Percentiles rank a stretch among this genome's conserved stretches.
These are phyloP conservation scores for Sporodiniella umbellata DNA, from an alignment of 371 early-diverging fungal species.

Conservation along the genomic window DNA sequence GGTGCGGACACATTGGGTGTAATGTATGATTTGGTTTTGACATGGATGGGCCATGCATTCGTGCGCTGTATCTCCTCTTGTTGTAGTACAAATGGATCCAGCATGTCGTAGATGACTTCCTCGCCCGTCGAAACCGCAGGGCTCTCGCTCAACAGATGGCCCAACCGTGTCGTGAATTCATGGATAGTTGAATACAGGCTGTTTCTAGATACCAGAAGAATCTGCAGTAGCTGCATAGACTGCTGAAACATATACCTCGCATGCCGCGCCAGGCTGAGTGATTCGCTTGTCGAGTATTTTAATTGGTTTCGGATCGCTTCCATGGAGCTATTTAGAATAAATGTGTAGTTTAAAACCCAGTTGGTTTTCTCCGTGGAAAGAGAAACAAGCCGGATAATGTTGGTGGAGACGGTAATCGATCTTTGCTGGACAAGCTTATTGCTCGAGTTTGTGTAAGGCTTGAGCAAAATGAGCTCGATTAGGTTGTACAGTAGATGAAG, in stretches of 20 bases:
- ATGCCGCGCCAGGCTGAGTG: constrained; percentile 22
- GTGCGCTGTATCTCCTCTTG: background rate
- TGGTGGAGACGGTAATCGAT: constrained; percentile 11
- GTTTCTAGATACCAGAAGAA: background rate
- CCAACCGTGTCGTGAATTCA: constrained; percentile 15
- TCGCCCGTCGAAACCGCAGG: constrained; percentile 2
- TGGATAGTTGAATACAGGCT: constrained; percentile 13
- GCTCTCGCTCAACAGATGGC: constrained; percentile 10
- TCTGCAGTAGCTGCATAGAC: constrained; percentile 14
- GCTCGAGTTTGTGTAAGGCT: constrained; percentile 19
- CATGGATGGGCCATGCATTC: constrained; percentile 4
- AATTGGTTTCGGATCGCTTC: constrained; percentile 18
- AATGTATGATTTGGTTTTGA: background rate
- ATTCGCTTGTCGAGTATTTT: constrained; percentile 10
- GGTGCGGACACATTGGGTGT: background rate
- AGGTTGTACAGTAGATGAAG: constrained; percentile 28
- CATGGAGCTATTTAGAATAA: constrained; percentile 8
- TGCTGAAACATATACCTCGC: constrained; percentile 39
- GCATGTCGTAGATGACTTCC: constrained; percentile 9
- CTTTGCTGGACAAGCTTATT: constrained; percentile 19
- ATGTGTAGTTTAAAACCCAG: constrained; percentile 12
- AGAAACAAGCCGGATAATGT: constrained; percentile 14
- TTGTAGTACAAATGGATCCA: constrained; percentile 23
- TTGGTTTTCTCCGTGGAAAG: constrained; percentile 2
- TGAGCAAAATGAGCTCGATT: constrained; percentile 19